Conservation (phyloP, 202 grass and related monocot species). For the Brachypodium distachyon region DNA sequence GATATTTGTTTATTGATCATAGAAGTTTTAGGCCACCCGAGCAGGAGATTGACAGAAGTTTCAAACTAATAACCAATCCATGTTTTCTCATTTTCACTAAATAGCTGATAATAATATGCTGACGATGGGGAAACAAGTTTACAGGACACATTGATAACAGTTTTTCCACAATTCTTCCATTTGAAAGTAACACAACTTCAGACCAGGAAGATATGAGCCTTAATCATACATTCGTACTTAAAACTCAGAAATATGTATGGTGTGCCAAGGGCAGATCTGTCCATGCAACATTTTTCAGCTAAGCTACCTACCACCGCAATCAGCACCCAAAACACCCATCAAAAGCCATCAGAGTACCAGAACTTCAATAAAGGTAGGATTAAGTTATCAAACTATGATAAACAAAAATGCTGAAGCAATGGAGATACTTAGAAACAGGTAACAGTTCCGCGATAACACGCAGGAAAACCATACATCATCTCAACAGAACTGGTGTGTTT, state of each 20-base stretch:
- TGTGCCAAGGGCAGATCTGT: neutral
- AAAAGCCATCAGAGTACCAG: neutral
- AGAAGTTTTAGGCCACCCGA: neutral
- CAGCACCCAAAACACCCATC: neutral
- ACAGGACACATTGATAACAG: neutral
- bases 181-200: neutral
- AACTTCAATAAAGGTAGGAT: neutral
- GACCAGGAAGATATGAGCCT: neutral
- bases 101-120: neutral
- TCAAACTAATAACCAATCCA: slow-evolving; percentile 9
- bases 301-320: neutral
- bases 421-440: neutral
- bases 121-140: neutral
- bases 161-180: neutral
- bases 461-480: neutral
- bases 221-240: neutral
- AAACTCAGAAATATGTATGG: too few species aligned
- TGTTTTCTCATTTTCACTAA: neutral
- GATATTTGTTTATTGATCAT: neutral
- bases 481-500: neutral
- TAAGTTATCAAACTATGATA: neutral
- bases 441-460: neutral
- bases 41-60: slow-evolving; percentile 4
- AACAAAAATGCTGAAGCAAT: neutral
- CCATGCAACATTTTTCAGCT: neutral